phyloP scores from a whole-genome alignment of 1,284 basidiomycete genomes.

The Fereydounia khargensis region DNA sequence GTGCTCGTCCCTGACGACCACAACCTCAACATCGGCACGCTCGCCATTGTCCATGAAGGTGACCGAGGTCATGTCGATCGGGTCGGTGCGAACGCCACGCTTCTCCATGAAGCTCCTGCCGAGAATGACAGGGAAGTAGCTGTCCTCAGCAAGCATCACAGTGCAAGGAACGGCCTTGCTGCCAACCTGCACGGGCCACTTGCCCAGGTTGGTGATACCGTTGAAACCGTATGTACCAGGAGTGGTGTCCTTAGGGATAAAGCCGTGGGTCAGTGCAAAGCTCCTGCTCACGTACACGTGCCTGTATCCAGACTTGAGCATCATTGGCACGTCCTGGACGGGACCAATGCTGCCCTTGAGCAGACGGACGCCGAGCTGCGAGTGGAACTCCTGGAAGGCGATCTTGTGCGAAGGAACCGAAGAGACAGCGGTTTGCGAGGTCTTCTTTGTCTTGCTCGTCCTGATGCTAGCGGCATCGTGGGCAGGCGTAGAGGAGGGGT shows the following conservation, averaged over 20 bases:
- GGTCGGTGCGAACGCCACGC: constrained; percentile 68
- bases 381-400: constrained; percentile 55
- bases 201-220: constrained; percentile 64
- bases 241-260: constrained; percentile 78
- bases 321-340: constrained; percentile 69
- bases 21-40: constrained; percentile 60
- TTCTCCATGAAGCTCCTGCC: constrained; percentile 91
- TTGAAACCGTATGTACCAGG: constrained; percentile 71
- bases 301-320: constrained; percentile 91
- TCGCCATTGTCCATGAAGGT: constrained; percentile 94
- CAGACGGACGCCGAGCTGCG: constrained; percentile 75
- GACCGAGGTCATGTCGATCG: constrained; percentile 74
- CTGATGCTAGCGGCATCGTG: constrained; percentile 35
- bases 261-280: constrained; percentile 84
- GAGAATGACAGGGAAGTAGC: constrained; percentile 92
- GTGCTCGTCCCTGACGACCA: constrained; percentile 55
- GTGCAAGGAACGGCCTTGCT: constrained; percentile 61
- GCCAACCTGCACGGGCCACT: constrained; percentile 61
- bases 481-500: constrained; percentile 16
- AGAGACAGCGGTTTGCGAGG: constrained; percentile 30
- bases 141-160: constrained; percentile 78
- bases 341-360: constrained; percentile 87
- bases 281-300: constrained; percentile 92
- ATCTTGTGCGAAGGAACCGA: constrained; percentile 47
- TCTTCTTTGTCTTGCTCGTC: constrained; percentile 42